These are phyloP conservation scores for Lactarius akahatsu DNA, from an alignment of 768 basidiomycete species.

Conservation along the genomic window DNA sequence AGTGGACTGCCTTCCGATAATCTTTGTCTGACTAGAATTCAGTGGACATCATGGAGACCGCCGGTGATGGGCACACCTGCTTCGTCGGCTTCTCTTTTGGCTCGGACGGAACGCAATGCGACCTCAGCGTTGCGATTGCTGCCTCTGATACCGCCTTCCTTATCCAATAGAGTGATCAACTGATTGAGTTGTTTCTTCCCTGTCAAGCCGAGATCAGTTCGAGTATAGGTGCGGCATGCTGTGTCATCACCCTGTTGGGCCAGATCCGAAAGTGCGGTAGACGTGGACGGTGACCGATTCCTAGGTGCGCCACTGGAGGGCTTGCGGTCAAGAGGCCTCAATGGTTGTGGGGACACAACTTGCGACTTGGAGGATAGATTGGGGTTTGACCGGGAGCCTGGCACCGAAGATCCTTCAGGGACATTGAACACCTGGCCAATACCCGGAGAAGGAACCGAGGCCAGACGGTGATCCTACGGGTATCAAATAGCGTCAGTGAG, in stretches of 20 bases:
- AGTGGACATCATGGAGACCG: constrained; percentile 1
- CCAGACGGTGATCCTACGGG: constrained; percentile 65
- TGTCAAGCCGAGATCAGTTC: constrained; percentile 33
- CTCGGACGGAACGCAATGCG: constrained; percentile 72
- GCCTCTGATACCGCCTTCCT: constrained; percentile 54
- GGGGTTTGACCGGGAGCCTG: constrained; percentile 46
- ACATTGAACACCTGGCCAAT: constrained; percentile 37
- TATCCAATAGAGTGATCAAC: constrained; percentile 82
- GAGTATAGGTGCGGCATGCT: neutral
- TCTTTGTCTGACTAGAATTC: constrained; percentile 64
- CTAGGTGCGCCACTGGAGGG: constrained; percentile 63
- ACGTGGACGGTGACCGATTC: constrained; percentile 78
- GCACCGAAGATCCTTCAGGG: constrained; percentile 36
- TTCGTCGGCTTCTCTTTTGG: constrained; percentile 89
- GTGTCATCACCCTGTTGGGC: constrained; percentile 68
- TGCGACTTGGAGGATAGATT: constrained; percentile 49
- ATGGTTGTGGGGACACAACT: constrained; percentile 70
- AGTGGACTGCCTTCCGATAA: constrained; percentile 85
- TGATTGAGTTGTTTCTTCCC: constrained; percentile 87
- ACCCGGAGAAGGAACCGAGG: constrained; percentile 40
- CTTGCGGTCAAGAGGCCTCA: constrained; percentile 71
- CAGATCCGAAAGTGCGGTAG: constrained; percentile 80
- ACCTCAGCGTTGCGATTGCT: constrained; percentile 58
- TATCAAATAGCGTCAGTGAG: neutral
- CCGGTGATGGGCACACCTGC: constrained; percentile 54